These are phyloP conservation scores for Talaromyces marneffei DNA, from an alignment of 2,329 filamentous ascomycete species.

Conservation along the genomic window DNA sequence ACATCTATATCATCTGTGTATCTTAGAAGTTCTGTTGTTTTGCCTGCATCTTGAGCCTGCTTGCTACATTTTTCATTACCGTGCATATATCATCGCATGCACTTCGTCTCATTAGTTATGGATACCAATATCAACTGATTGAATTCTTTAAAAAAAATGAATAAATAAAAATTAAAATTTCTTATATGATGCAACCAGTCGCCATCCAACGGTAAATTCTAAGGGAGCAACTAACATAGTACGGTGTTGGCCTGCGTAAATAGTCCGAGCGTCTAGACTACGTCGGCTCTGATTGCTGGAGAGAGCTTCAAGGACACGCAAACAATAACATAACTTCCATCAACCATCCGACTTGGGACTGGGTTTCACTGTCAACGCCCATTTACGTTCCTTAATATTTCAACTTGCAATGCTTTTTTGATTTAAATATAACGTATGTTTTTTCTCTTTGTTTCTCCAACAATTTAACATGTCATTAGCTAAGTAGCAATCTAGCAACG, in stretches of 20 bases:
- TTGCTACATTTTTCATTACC: background rate
- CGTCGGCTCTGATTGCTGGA: background rate
- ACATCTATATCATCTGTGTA: background rate
- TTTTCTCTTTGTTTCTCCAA: background rate
- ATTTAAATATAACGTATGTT: conserved; percentile 1
- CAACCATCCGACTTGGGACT: background rate
- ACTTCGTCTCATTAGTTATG: background rate
- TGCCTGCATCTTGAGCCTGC: conserved; percentile 3
- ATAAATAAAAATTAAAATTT: too few species aligned
- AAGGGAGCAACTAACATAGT: background rate
- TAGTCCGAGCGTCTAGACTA: background rate
- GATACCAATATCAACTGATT: background rate
- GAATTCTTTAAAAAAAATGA: background rate
- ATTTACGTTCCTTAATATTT: background rate
- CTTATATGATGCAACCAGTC: background rate
- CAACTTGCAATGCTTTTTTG: conserved; percentile 8
- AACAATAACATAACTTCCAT: background rate
- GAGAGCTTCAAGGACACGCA: conserved; percentile 10
- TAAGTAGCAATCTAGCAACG: conserved; percentile 8
- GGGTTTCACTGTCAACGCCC: background rate
- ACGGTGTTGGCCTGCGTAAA: background rate
- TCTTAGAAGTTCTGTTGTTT: background rate
- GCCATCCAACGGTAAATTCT: background rate
- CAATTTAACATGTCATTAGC: background rate
- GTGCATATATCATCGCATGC: background rate